Conservation (phyloP, 2,329 filamentous ascomycete species). For the Hymenoscyphus albidus region DNA sequence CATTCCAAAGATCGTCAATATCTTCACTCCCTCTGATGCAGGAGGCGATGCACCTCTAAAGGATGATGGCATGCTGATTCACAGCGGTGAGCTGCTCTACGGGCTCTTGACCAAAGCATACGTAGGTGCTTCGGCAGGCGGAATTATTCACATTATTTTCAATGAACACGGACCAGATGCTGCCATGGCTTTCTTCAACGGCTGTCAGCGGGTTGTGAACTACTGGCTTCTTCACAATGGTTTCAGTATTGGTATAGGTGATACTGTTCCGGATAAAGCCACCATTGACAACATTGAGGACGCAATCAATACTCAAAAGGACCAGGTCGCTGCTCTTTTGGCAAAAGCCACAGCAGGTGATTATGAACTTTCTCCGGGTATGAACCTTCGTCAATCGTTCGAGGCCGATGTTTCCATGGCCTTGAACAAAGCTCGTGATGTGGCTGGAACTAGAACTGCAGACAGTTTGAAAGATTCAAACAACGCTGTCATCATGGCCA, state of each 20-base stretch:
- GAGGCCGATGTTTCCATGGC: conserved; percentile 95
- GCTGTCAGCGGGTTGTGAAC: conserved; percentile 88
- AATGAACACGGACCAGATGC: conserved; percentile 86
- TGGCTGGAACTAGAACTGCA: conserved; percentile 88
- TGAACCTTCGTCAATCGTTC: conserved; percentile 98
- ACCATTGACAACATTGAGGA: conserved; percentile 83
- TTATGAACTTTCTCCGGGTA: conserved; percentile 90
- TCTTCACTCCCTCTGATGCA: conserved; percentile 62
- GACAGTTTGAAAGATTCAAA: conserved; percentile 92
- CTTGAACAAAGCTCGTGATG: conserved; percentile 92
- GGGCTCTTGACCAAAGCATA: conserved; percentile 91
- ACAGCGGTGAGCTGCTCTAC: conserved; percentile 84
- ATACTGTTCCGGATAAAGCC: conserved; percentile 84
- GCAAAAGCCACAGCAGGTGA: conserved; percentile 76
- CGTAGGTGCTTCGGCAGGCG: conserved; percentile 82
- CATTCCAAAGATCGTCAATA: conserved; percentile 81
- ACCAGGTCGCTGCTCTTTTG: conserved; percentile 72
- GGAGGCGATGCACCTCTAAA: conserved; percentile 57
- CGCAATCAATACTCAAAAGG: conserved; percentile 78
- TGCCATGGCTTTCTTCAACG: conserved; percentile 93
- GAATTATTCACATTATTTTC: conserved; percentile 93
- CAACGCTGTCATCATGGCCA: conserved; percentile 94
- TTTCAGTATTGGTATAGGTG: conserved; percentile 97
- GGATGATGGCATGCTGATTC: conserved; percentile 78
- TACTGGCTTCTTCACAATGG: conserved; percentile 97